These are phyloP conservation scores for Eucalyptus melliodora DNA, from an alignment of 345 rosid species.

Conservation along the genomic window DNA sequence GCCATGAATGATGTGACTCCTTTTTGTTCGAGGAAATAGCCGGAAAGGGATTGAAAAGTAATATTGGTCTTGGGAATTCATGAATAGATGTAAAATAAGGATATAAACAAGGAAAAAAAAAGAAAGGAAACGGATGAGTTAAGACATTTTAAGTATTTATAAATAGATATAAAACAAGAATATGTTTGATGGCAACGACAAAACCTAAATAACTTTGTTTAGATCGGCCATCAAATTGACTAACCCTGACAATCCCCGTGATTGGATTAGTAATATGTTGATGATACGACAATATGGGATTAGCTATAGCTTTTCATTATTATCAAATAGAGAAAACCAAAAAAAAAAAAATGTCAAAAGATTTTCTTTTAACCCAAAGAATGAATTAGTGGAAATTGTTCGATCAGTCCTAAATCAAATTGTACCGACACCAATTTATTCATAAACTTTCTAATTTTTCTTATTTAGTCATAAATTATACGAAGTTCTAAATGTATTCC, in stretches of 20 bases:
- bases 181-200: not conserved
- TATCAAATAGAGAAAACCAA: not conserved
- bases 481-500: accelerated
- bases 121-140: not conserved
- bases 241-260: not conserved
- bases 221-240: not conserved
- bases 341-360: not conserved
- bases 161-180: not conserved
- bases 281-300: not conserved
- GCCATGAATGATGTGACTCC: not conserved
- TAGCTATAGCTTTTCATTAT: not conserved
- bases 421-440: too few species aligned
- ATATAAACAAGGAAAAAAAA: not conserved
- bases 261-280: not conserved
- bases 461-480: not conserved
- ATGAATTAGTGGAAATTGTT: too few species aligned
- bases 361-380: not conserved
- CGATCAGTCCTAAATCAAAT: too few species aligned
- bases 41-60: not conserved
- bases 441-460: too few species aligned
- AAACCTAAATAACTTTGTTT: not conserved
- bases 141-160: not conserved
- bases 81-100: not conserved
- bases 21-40: not conserved
- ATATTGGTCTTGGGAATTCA: not conserved